phyloP scores from a whole-genome alignment of 139 green algal genomes.

The Choricystis sp. region DNA sequence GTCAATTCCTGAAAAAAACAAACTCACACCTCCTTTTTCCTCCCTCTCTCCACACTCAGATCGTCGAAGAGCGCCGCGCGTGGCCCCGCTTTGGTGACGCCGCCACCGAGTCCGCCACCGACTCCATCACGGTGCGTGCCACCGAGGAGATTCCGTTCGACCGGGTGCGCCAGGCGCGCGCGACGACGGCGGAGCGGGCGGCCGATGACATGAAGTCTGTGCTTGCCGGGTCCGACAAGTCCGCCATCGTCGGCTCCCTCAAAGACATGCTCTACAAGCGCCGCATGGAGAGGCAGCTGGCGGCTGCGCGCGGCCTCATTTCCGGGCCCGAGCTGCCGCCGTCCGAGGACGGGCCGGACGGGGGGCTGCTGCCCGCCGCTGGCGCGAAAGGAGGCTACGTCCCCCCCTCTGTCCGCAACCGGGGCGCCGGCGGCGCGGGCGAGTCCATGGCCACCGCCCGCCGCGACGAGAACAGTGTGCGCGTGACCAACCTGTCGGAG shows the following conservation, averaged over 20 bases:
- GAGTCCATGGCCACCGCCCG: constrained; percentile 21
- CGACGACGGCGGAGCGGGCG: constrained; percentile 69
- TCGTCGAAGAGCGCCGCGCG: constrained; percentile 34
- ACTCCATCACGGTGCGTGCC: constrained; percentile 47
- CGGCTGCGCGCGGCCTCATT: constrained; percentile 57
- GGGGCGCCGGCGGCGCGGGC: constrained; percentile 15
- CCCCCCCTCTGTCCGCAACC: constrained; percentile 54
- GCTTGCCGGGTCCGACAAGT: constrained; percentile 43
- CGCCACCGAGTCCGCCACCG: constrained; percentile 23
- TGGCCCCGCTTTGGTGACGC: constrained; percentile 80
- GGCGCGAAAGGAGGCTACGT: constrained; percentile 68
- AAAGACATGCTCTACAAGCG: constrained; percentile 76
- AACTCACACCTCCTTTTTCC: too few relatives aligned
- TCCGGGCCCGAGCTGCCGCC: constrained; percentile 59
- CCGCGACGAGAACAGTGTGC: constrained; percentile 87
- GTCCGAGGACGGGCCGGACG: constrained; percentile 39
- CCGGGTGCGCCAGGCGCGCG: constrained; percentile 48
- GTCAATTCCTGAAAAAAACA: too few relatives aligned
- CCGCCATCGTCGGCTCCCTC: constrained; percentile 28
- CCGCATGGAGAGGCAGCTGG: constrained; percentile 78
- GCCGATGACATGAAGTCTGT: constrained; percentile 45
- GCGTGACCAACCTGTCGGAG: constrained; percentile 95
- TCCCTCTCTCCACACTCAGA: constrained; percentile 27
- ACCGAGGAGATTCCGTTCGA: constrained; percentile 92
- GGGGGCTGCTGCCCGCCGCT: constrained; percentile 12